Percentiles rank a stretch among this genome's conserved stretches.
phyloP scores from a whole-genome alignment of 1,139 yeast genomes.

The Saccharomycopsis hybrid region DNA sequence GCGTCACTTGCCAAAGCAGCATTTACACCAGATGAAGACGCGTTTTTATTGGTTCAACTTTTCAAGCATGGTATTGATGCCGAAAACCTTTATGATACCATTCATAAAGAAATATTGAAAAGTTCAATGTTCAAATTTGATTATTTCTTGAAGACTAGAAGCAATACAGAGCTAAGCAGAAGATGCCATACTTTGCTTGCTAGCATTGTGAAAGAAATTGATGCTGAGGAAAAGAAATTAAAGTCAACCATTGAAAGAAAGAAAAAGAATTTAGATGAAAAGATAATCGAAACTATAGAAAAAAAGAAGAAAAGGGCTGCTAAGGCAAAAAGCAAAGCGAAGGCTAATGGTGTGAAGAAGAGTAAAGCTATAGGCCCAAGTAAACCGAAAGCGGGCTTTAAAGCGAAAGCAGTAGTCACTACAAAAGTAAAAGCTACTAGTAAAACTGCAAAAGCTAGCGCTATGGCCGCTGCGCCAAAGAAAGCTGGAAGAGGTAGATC shows the following conservation, averaged over 20 bases:
- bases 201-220: constrained; percentile 58
- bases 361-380: not conserved
- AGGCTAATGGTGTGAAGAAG: not conserved
- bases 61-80: constrained; percentile 62
- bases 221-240: constrained; percentile 18
- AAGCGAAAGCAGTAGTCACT: too few relatives aligned
- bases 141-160: constrained; percentile 65
- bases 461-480: too few relatives aligned
- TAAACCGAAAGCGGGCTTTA: too few relatives aligned
- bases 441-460: too few relatives aligned
- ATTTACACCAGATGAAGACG: constrained; percentile 69
- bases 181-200: constrained; percentile 61
- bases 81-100: constrained; percentile 56
- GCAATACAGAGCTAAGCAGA: constrained; percentile 56
- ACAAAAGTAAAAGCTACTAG: too few relatives aligned
- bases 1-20: constrained; percentile 53
- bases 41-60: constrained; percentile 59
- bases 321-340: not conserved
- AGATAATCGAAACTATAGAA: not conserved
- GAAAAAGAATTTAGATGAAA: constrained; percentile 8
- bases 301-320: constrained; percentile 3
- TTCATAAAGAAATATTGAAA: constrained; percentile 53
- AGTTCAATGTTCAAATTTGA: constrained; percentile 63
- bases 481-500: too few relatives aligned
- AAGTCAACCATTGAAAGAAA: constrained; percentile 8